A percentile compares a stretch with the other conserved stretches of the same genome.
phyloP scores from a whole-genome alignment of 345 rosid genomes.

The Populus davidiana region DNA sequence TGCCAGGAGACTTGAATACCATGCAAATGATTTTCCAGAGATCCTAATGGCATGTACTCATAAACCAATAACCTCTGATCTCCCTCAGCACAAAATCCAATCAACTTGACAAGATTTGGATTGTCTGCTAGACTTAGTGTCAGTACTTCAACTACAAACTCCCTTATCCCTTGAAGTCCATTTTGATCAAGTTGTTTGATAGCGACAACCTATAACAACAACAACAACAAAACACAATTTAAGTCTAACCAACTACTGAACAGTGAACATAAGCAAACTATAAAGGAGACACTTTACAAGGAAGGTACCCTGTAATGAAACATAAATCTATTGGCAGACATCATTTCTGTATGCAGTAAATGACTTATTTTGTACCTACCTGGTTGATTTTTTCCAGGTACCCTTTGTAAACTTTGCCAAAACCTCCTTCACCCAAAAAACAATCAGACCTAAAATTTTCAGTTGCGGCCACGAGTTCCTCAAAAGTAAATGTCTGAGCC shows the following conservation, averaged over 20 bases:
- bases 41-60: constrained; percentile 49
- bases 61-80: constrained; percentile 45
- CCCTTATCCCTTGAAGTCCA: constrained; percentile 42
- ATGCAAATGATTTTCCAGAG: constrained; percentile 43
- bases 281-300: not conserved
- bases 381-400: constrained; percentile 46
- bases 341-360: not conserved
- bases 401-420: constrained; percentile 81
- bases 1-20: constrained; percentile 20
- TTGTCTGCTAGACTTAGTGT: constrained; percentile 37
- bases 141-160: constrained; percentile 38
- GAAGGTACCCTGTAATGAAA: not conserved
- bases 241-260: not conserved
- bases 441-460: constrained; percentile 59
- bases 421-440: constrained; percentile 87
- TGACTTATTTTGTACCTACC: constrained; percentile 33
- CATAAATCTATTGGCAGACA: not conserved
- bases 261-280: not conserved
- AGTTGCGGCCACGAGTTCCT: constrained; percentile 60
- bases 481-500: constrained; percentile 53
- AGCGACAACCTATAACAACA: constrained; percentile 35
- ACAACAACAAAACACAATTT: not conserved
- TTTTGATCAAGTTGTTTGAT: constrained; percentile 46
- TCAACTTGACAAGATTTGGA: constrained; percentile 43
- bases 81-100: constrained; percentile 43